These are phyloP conservation scores for Vanrija sp. DNA, from an alignment of 1,284 basidiomycete genomes.

Conservation along the genomic window DNA sequence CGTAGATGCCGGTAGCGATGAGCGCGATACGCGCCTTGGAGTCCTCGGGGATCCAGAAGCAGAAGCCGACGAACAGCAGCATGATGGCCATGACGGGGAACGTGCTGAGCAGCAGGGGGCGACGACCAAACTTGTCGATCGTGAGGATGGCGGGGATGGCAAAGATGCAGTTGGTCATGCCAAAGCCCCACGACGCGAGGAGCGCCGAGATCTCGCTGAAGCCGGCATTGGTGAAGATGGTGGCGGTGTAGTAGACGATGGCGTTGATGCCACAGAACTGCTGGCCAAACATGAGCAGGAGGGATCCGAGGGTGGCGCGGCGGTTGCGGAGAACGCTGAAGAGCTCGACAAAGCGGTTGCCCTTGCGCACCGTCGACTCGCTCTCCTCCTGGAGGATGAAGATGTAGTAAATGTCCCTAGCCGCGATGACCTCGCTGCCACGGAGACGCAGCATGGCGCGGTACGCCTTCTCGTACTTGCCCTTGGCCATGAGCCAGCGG, in stretches of 20 bases:
- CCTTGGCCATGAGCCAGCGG: conserved; percentile 55
- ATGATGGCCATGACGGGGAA: conserved; percentile 52
- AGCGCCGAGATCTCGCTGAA: conserved; percentile 44
- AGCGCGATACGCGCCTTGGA: conserved; percentile 19
- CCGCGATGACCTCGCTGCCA: conserved; percentile 63
- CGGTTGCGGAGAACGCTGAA: conserved; percentile 56
- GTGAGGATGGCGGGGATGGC: conserved; percentile 16
- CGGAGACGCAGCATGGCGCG: conserved; percentile 62
- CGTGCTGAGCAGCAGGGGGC: conserved; percentile 62
- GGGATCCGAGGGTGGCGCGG: conserved; percentile 64
- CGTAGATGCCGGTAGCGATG: conserved; percentile 41
- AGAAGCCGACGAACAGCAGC: conserved; percentile 47
- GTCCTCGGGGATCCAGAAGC: conserved; percentile 21
- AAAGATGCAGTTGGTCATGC: conserved; percentile 45
- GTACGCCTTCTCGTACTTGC: conserved; percentile 64
- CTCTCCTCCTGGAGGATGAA: conserved; percentile 29
- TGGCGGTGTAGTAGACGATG: conserved; percentile 51
- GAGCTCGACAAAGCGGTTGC: conserved; percentile 14
- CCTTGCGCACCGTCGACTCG: conserved; percentile 4
- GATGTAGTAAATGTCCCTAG: conserved; percentile 58
- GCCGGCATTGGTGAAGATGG: conserved; percentile 60
- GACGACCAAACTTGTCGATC: conserved; percentile 57
- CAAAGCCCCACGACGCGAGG: conserved; percentile 61
- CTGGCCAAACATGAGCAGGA: conserved; percentile 65
- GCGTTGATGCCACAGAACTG: conserved; percentile 40